Conservation (phyloP, 768 basidiomycete species). For the Cystofilobasidium capitatum region DNA sequence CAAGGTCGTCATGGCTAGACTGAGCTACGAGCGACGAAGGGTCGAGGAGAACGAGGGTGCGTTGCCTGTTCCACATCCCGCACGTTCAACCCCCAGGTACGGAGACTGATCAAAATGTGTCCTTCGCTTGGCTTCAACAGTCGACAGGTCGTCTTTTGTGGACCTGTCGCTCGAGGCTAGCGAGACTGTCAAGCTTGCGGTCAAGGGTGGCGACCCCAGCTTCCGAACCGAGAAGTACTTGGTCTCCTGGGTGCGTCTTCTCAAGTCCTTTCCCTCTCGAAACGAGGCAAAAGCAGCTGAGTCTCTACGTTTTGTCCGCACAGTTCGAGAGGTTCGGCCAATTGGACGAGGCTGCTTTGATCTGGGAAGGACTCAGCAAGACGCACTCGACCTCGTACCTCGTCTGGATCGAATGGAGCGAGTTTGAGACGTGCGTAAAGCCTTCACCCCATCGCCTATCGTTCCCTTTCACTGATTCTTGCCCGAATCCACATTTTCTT, state of each 20-base stretch:
- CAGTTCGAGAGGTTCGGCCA: constrained; percentile 33
- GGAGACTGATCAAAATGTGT: background rate
- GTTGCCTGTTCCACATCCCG: background rate
- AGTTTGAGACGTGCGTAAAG: constrained; percentile 62
- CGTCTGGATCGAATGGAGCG: constrained; percentile 66
- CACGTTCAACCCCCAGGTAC: background rate
- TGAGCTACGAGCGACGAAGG: constrained; percentile 54
- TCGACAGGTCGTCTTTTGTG: constrained; percentile 3
- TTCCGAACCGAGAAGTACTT: constrained; percentile 76
- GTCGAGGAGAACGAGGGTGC: constrained; percentile 47
- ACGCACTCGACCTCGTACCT: constrained; percentile 62
- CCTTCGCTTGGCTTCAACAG: background rate
- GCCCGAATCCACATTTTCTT: background rate
- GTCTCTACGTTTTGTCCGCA: background rate
- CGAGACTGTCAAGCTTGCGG: constrained; percentile 45
- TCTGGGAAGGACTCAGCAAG: constrained; percentile 61
- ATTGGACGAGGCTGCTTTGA: constrained; percentile 31
- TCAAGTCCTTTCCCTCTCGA: background rate
- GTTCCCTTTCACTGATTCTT: background rate
- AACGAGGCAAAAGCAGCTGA: background rate
- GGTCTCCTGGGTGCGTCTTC: constrained; percentile 55
- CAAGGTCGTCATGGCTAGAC: constrained; percentile 55
- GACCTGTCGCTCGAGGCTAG: constrained; percentile 44
- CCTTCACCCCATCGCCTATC: background rate
- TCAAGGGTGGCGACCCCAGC: constrained; percentile 57